phyloP scores from a whole-genome alignment of 495 filamentous ascomycete genomes.

The Neurospora tetrasperma region DNA sequence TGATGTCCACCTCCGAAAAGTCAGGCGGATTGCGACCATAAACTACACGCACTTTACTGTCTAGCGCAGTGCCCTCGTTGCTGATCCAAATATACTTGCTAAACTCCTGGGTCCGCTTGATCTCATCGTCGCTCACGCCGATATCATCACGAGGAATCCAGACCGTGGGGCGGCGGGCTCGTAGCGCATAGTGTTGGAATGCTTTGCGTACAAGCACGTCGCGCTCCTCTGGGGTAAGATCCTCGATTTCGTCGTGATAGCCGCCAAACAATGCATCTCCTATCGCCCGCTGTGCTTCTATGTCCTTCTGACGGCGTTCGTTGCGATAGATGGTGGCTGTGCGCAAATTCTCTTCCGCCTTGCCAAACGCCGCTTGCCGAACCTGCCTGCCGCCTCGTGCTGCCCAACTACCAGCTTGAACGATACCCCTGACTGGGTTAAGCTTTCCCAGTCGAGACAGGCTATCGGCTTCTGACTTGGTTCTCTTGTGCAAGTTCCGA shows the following conservation, averaged over 20 bases:
- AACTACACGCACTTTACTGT: slow-evolving; percentile 74
- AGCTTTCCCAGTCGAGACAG: slow-evolving; percentile 15
- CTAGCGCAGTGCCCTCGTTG: slow-evolving; percentile 81
- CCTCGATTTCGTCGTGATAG: slow-evolving; percentile 85
- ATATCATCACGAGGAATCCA: slow-evolving; percentile 93
- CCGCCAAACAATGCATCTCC: slow-evolving; percentile 77
- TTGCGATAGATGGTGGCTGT: slow-evolving; percentile 30
- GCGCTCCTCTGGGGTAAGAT: slow-evolving; percentile 83
- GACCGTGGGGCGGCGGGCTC: slow-evolving; percentile 75
- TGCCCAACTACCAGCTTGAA: slow-evolving; percentile 40
- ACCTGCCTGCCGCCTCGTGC: slow-evolving; percentile 31
- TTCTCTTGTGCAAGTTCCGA: slow-evolving; percentile 23
- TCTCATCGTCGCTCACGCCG: slow-evolving; percentile 86
- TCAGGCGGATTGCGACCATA: slow-evolving; percentile 86
- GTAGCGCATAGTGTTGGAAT: slow-evolving; percentile 82
- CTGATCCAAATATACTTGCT: slow-evolving; percentile 85
- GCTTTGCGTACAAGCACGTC: slow-evolving; percentile 78
- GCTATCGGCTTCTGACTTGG: slow-evolving; percentile 14
- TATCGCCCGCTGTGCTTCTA: slow-evolving; percentile 60
- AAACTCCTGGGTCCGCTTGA: slow-evolving; percentile 63
- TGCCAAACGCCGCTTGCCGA: slow-evolving; percentile 32
- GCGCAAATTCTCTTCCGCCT: slow-evolving; percentile 26
- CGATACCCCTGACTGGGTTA: slow-evolving; percentile 36
- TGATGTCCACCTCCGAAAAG: slow-evolving; percentile 83
- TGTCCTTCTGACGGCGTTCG: slow-evolving; percentile 33